Conservation (phyloP, 345 rosid species). For the Populus deltoides region DNA sequence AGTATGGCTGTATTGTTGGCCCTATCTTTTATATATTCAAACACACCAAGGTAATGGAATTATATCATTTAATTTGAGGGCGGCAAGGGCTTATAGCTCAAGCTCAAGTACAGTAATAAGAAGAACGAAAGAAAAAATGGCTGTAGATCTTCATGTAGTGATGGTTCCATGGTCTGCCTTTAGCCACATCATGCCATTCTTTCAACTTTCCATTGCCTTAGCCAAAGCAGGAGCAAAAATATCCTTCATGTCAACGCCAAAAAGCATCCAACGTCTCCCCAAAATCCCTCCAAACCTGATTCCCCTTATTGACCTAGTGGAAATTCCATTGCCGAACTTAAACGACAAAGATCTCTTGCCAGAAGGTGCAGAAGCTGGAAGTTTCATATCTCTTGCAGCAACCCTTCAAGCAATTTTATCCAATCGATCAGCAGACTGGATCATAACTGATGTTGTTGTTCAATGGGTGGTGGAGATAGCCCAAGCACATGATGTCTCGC, state of each 20-base stretch:
- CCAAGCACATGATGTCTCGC: slow-evolving; percentile 6
- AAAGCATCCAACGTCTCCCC: slow-evolving; percentile 26
- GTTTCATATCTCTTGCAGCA: slow-evolving; percentile 23
- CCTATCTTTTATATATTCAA: too few relatives aligned
- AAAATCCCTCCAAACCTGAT: slow-evolving; percentile 13
- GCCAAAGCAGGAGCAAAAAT: slow-evolving; percentile 17
- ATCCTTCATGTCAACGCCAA: slow-evolving; percentile 20
- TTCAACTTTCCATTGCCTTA: slow-evolving; percentile 18
- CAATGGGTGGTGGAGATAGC: slow-evolving; percentile 27
- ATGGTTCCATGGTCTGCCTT: slow-evolving; percentile 27
- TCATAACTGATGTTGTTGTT: slow-evolving; percentile 20
- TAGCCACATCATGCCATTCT: slow-evolving; percentile 23
- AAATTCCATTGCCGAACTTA: slow-evolving; percentile 19
- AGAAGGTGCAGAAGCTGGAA: slow-evolving; percentile 31
- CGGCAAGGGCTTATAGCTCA: too few relatives aligned
- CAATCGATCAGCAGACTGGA: slow-evolving; percentile 20
- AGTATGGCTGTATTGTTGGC: too few relatives aligned
- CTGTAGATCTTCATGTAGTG: slow-evolving; percentile 12
- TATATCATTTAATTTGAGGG: too few relatives aligned
- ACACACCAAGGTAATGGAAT: too few relatives aligned
- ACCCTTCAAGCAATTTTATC: slow-evolving; percentile 17
- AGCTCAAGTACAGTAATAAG: too few relatives aligned
- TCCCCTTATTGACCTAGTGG: background rate
- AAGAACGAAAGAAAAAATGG: background rate
- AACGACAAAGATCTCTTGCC: slow-evolving; percentile 8